phyloP scores from a whole-genome alignment of 2,329 filamentous ascomycete species.

The Septoria petroselini region DNA sequence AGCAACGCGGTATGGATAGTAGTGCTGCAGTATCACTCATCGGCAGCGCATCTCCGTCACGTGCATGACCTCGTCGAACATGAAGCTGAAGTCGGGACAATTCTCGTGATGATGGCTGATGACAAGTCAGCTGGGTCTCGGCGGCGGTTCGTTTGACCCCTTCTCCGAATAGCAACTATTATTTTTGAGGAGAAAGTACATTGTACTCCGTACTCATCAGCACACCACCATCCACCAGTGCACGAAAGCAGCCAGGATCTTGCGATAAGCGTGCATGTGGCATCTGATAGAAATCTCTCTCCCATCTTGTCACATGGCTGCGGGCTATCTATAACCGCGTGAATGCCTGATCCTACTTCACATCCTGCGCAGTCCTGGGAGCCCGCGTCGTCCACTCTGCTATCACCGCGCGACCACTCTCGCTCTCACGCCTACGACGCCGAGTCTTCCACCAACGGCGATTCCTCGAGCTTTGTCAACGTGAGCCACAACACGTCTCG shows the following conservation, averaged over 20 bases:
- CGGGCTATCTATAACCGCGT: slow-evolving; percentile 22
- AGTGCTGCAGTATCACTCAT: too few species aligned
- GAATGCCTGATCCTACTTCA: slow-evolving; percentile 29
- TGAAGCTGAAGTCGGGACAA: too few species aligned
- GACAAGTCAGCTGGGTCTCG: too few species aligned
- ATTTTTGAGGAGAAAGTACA: too few species aligned
- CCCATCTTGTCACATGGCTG: slow-evolving; percentile 2
- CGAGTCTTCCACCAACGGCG: slow-evolving; percentile 25
- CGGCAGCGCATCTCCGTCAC: too few species aligned
- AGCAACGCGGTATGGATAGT: background rate
- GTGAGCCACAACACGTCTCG: slow-evolving; percentile 33
- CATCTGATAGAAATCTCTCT: background rate
- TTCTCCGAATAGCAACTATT: too few species aligned
- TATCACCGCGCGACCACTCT: slow-evolving; percentile 17
- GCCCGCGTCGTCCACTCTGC: background rate
- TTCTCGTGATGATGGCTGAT: too few species aligned
- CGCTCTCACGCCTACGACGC: slow-evolving; percentile 28
- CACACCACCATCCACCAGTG: too few species aligned
- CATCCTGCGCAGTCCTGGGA: slow-evolving; percentile 10
- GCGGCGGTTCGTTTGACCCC: too few species aligned
- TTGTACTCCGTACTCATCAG: background rate
- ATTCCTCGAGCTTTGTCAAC: slow-evolving; percentile 34
- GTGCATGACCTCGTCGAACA: too few species aligned
- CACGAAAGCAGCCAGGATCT: background rate
- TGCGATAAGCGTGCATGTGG: background rate